Evolutionary conservation across 306 rosid genomes (phyloP).

Genomic region (Castanospermum australe): DNA sequence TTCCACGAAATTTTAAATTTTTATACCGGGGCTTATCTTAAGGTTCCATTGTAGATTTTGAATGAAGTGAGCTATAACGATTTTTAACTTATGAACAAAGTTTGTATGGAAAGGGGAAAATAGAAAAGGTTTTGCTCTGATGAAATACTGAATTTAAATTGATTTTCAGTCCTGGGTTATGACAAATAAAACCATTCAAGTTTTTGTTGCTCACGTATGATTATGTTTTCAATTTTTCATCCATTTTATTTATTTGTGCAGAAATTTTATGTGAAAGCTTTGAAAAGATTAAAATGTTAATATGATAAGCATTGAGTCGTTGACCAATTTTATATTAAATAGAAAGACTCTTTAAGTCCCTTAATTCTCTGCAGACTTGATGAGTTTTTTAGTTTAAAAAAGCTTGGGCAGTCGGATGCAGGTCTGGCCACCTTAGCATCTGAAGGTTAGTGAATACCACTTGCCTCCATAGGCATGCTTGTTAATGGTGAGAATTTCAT

Average conservation of each 20-base stretch:
- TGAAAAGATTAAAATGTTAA: neutral
- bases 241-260: neutral
- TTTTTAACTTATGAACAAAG: neutral
- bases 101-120: neutral
- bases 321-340: neutral
- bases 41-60: neutral
- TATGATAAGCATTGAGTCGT: neutral
- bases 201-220: neutral
- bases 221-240: neutral
- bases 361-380: slow-evolving; percentile 55
- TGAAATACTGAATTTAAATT: neutral
- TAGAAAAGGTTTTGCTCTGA: neutral
- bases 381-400: slow-evolving; percentile 70
- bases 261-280: neutral
- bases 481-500: neutral
- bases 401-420: slow-evolving; percentile 80
- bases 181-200: neutral
- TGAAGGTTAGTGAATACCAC: slow-evolving; percentile 55
- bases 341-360: slow-evolving; percentile 21
- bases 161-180: neutral
- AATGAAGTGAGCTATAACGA: neutral
- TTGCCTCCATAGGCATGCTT: slow-evolving; percentile 22
- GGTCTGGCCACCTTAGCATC: slow-evolving; percentile 80
- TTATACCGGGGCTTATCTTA: neutral
- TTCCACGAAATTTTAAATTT: neutral